Conservation (phyloP, 164 flowering plant genomes). For the Vitis amurensis region DNA sequence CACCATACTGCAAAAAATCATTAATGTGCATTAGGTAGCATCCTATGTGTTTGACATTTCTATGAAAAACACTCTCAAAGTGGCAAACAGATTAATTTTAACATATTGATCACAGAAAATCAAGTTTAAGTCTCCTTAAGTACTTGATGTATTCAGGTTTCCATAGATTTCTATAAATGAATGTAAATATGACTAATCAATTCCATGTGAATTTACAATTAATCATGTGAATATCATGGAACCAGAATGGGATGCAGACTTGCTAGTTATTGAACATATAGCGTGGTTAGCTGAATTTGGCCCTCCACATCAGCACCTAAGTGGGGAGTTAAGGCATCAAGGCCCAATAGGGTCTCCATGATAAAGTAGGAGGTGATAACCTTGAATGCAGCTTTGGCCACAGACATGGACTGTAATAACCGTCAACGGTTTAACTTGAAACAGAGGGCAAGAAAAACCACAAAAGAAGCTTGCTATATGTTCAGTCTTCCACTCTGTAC, state of each 20-base stretch:
- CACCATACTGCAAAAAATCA: background rate
- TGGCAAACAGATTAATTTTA: background rate
- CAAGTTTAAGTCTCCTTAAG: background rate
- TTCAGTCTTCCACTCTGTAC: background rate
- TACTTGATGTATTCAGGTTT: background rate
- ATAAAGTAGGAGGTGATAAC: background rate
- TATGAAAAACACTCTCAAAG: background rate
- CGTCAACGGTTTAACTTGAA: no score
- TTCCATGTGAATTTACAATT: background rate
- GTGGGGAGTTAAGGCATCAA: background rate
- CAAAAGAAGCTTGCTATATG: background rate
- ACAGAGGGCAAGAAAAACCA: background rate
- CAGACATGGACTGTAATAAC: background rate
- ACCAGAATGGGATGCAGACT: background rate
- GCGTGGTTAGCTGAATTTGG: background rate
- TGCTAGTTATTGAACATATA: no score
- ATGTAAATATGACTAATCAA: background rate
- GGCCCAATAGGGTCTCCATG: background rate
- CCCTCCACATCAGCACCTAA: background rate
- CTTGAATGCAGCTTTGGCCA: background rate
- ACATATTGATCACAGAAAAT: background rate
- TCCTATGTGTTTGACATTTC: background rate
- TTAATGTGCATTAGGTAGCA: constrained; percentile 1
- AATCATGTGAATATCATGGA: background rate
- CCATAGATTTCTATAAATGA: background rate